Evolutionary conservation across 345 rosid genomes (phyloP).

Genomic region (Pseudoturritis turrita): DNA sequence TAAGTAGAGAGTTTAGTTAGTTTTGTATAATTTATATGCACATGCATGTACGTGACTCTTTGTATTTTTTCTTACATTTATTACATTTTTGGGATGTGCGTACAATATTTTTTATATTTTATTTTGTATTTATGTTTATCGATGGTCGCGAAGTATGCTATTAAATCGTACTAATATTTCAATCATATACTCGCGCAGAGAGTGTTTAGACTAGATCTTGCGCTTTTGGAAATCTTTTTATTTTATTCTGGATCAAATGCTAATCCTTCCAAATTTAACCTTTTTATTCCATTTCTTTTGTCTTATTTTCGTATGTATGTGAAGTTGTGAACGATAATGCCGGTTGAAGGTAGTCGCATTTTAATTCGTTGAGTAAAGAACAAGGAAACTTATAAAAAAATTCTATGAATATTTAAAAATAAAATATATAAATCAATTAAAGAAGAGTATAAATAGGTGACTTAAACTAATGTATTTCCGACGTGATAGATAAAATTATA

Average conservation of each 20-base stretch:
- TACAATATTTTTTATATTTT: neutral
- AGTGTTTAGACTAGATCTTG: constrained; percentile 25
- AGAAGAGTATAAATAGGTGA: too few relatives aligned
- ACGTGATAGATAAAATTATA: too few relatives aligned
- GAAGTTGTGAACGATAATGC: neutral
- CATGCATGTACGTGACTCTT: constrained; percentile 36
- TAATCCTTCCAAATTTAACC: constrained; percentile 13
- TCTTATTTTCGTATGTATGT: neutral
- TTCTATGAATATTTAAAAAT: too few relatives aligned
- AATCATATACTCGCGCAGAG: constrained; percentile 14
- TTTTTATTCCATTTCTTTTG: neutral
- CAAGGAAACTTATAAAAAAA: neutral
- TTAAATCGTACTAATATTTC: neutral
- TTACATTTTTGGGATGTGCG: constrained; percentile 30
- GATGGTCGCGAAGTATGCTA: constrained; percentile 5
- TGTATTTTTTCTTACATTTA: constrained; percentile 27
- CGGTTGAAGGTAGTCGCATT: neutral
- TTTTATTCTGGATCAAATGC: constrained; percentile 3
- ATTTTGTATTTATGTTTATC: neutral
- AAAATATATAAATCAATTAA: too few relatives aligned
- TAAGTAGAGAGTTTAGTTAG: constrained; percentile 17
- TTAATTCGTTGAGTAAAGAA: neutral
- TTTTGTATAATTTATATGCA: constrained; percentile 29
- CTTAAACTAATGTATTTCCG: too few relatives aligned
- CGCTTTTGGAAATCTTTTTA: neutral